Conservation (phyloP, 192 early-diverging fungal species). For the Mortierella hygrophila region DNA sequence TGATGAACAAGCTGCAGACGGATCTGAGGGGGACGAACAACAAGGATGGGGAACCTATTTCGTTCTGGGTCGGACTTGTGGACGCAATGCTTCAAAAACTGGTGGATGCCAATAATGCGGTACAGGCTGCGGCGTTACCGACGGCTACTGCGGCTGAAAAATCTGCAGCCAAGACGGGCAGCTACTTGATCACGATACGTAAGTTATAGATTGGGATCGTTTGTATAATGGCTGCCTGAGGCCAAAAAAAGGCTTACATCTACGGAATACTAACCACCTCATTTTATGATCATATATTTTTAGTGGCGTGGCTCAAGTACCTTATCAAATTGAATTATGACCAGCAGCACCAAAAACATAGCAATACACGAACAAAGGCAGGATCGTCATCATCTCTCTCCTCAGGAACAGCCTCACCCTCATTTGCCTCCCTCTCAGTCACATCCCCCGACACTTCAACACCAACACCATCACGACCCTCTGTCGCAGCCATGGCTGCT, state of each 20-base stretch:
- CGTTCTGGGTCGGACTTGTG: constrained; percentile 41
- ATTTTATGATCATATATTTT: not conserved
- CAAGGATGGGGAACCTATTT: constrained; percentile 30
- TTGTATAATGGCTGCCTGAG: not conserved
- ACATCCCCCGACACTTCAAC: not conserved
- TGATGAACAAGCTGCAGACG: constrained; percentile 26
- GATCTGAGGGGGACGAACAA: constrained; percentile 12
- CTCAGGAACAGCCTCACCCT: constrained; percentile 14
- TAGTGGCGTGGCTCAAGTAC: constrained; percentile 55
- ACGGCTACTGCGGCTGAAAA: constrained; percentile 20
- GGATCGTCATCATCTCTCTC: constrained; percentile 11
- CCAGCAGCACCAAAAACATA: not conserved
- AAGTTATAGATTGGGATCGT: not conserved
- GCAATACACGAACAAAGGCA: not conserved
- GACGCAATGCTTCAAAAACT: constrained; percentile 44
- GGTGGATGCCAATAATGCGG: constrained; percentile 31
- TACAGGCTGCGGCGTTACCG: constrained; percentile 5
- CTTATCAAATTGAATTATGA: constrained; percentile 42
- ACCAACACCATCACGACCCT: constrained; percentile 13
- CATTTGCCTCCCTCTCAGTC: constrained; percentile 8
- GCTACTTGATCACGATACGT: constrained; percentile 47
- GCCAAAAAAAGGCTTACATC: not conserved
- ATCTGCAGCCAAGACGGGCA: constrained; percentile 33
- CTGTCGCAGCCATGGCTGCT: constrained; percentile 32
- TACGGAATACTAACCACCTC: no score